Evolutionary conservation across 257 asterid genomes (phyloP).

Genomic region (Nicotiana knightiana): DNA sequence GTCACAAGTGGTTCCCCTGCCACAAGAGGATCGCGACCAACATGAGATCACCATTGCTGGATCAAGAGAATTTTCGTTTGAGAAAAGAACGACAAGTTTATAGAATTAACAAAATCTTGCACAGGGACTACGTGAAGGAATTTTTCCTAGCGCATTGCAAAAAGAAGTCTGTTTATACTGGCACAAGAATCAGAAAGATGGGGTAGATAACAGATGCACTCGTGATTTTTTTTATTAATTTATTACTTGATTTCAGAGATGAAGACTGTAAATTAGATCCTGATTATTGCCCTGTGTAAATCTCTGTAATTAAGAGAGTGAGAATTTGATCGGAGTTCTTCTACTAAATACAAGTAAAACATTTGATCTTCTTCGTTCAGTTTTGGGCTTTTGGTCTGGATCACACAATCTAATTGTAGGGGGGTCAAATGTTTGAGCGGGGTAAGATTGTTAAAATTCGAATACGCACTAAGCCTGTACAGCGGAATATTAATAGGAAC

Average conservation of each 20-base stretch:
- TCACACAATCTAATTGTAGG: too few species aligned
- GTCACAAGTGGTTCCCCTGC: slow-evolving; percentile 9
- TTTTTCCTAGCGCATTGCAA: not conserved
- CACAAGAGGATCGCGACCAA: not conserved
- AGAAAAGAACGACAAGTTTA: not conserved
- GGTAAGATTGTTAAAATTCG: too few species aligned
- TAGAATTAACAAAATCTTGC: not conserved
- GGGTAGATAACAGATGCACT: not conserved
- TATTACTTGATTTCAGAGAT: not conserved
- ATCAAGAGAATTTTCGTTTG: slow-evolving; percentile 13
- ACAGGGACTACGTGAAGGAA: not conserved
- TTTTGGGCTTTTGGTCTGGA: not conserved
- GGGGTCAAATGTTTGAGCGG: too few species aligned
- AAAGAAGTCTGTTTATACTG: not conserved
- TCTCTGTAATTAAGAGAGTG: not conserved
- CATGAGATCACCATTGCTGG: slow-evolving; percentile 8
- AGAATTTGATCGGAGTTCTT: not conserved
- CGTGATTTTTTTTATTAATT: not conserved
- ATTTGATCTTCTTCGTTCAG: not conserved
- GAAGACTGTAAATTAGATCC: not conserved
- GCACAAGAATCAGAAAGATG: not conserved
- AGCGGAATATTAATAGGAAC: too few species aligned
- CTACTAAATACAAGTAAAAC: not conserved
- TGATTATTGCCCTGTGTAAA: not conserved
- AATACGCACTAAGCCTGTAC: too few species aligned